Conservation (phyloP, 2,329 filamentous ascomycete species). For the Exophiala sp. region DNA sequence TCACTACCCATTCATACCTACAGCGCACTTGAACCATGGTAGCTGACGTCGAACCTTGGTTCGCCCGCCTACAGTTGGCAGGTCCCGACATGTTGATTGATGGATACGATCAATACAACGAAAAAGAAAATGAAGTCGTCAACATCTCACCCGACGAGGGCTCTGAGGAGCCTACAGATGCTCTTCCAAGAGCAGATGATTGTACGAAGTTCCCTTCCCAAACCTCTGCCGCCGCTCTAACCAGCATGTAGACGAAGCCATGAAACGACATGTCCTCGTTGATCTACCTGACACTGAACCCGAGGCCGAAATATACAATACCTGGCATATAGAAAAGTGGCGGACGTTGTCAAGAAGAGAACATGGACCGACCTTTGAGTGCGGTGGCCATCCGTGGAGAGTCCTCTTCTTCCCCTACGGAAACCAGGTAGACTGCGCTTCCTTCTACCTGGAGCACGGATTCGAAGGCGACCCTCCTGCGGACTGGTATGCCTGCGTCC, state of each 20-base stretch:
- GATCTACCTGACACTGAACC: slow-evolving; percentile 76
- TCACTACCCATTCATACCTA: slow-evolving; percentile 11
- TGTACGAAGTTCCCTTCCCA: slow-evolving; percentile 38
- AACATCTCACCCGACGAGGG: slow-evolving; percentile 60
- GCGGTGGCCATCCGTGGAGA: slow-evolving; percentile 86
- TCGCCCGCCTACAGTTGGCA: slow-evolving; percentile 43
- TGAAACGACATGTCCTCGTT: slow-evolving; percentile 75
- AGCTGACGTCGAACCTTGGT: slow-evolving; percentile 31
- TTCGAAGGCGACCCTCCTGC: slow-evolving; percentile 75
- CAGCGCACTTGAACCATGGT: slow-evolving; percentile 9
- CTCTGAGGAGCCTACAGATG: slow-evolving; percentile 53
- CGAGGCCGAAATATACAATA: slow-evolving; percentile 70
- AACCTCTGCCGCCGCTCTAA: slow-evolving; percentile 6
- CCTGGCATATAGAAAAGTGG: slow-evolving; percentile 89
- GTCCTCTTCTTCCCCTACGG: slow-evolving; percentile 93
- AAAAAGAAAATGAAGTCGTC: slow-evolving; percentile 61
- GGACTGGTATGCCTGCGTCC: slow-evolving; percentile 94
- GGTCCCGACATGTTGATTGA: slow-evolving; percentile 63
- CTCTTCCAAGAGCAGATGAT: slow-evolving; percentile 56
- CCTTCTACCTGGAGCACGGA: slow-evolving; percentile 90
- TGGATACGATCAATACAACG: slow-evolving; percentile 54
- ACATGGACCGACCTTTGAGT: slow-evolving; percentile 83
- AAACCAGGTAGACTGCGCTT: slow-evolving; percentile 89
- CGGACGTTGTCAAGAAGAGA: slow-evolving; percentile 70
- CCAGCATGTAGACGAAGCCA: slow-evolving; percentile 66